Base-by-base conservation (phyloP, 2,329 filamentous ascomycete species). In the Grosmannia serpens region DNA sequence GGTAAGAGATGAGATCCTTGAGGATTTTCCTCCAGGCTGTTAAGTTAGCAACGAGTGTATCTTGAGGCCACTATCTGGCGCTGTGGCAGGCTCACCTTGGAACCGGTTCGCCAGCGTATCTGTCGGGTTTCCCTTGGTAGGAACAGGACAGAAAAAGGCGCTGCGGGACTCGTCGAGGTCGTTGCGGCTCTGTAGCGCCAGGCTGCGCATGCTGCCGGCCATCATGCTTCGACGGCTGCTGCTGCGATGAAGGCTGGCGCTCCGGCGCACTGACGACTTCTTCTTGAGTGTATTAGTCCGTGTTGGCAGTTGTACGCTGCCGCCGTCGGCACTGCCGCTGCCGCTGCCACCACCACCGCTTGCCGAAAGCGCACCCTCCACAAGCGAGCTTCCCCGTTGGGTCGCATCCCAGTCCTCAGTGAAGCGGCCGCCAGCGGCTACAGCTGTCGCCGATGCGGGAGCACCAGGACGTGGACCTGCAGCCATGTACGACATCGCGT, bases 1-100 rank as follows among this genome's bases (percentile, higher is more conserved):
- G 97, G 71, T 96, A 97, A 59, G 88, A 77, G 64, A 97, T 96
- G 51, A 97, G 79, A 64, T 96, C 91, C 70, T 97, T 97, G 57
- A 99, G 81, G 17, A 96, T 81, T 75, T 95, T 96, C 66, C 94
- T 84, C 94, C 94, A 99, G 56, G 88, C 91, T 95, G 65, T 56
- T 62, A 51, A 53, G 33, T 33, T 50, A 46, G n/a, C 29, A n/a
- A 15, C 4, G 38, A 53, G 20, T 5, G 8, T n/a, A 3, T 33
- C 10, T 33, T 33, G 41, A 17, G 41, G 8, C 17, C 20, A n/a
- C 13, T 7, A 44, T n/a, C 41, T 13, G 24, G 58, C 9, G 41
- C 57, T 13, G 52, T 44, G 20, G 53, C 29, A 57, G 44, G 15
- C 82, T 61, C 78, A 91, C 91, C 82, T 77, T 96, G 89, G 70